Evolutionary conservation across 768 basidiomycete species (phyloP), one percentile per base, ranked within the genome.

Genomic region (Polyporus arcularius): DNA sequence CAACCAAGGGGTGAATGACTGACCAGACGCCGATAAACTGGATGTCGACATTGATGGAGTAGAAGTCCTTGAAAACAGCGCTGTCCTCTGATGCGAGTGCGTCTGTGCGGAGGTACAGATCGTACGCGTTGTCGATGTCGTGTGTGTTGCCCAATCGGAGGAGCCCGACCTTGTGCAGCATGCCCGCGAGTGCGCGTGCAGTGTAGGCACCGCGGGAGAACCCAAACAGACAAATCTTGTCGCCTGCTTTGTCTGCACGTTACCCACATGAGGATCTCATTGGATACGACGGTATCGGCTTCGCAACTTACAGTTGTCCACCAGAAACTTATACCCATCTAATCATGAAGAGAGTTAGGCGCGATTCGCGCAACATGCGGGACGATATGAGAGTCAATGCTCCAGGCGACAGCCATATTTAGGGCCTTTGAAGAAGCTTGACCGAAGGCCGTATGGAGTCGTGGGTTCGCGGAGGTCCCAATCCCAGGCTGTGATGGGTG

Each of bases 201-300:
- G 88, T 87, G 67, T 83, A 91, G 40, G 88, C 88, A 16, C 90
- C 90, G 57, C 91, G 78, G 2, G 90, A 91, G 72, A 92, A 92
- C 0, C 90, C 92, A 68, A 93, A 92, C 3, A 94, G 76, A 70
- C 82, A 91, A 3, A 94, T 88, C 63, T 84, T 87, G 72, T 93
- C 90, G 0, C 86, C 87, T n/a, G 80, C 79, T 40, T 82, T 74
- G 61, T 89, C 87, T 89, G 55, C 30, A 28, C 9, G 38, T 18
- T 46, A 41, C 15, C 21, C 16, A 18, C 18, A 38, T 45, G 52
- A 42, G 16, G 32, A 28, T 26, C 21, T 26, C 21, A 26, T 1
- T 30, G 35, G 2, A 18, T 4, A 26, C 28, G 14, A 4, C 14
- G 32, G 43, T 31, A 40, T 46, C 14, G 16, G 38, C 28, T 28